Base-by-base conservation (phyloP, 108 stramenopile genomes). In the Conticribra weissflogii region DNA sequence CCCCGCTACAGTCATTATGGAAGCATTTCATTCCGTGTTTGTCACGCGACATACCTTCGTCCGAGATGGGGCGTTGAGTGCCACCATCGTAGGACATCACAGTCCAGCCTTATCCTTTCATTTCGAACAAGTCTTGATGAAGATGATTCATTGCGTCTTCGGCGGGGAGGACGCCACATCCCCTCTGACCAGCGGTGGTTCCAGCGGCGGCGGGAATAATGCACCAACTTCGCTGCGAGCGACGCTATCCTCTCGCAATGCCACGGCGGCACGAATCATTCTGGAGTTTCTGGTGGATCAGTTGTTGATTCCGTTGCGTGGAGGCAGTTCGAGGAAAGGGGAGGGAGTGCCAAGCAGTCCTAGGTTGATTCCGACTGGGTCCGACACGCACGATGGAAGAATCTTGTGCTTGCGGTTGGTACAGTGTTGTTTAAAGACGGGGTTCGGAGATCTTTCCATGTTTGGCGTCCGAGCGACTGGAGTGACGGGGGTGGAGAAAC, bases 1-100 rank as follows among this genome's bases (percentile, higher is more conserved):
- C 8, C 75, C 75, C 17, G 30, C 75, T 3, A 24, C 54, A 22
- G 45, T 70, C 31, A 2, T 74, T 7, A 79, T 88, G 83, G 90
- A 91, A 30, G 87, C 88, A 32, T 94, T 94, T 66, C 83, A 88
- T 45, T 87, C 89, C 0, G 90, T 92, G 0, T 92, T 90, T 71
- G 74, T 87, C 15, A 92, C 90, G 0, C 81, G 93, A 34, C 90
- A 90, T 58, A 92, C 89, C 2, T 89, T 90, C 73, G 86, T 90
- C 30, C 53, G 45, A 27, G 46, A 45, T 16, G 50, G 45, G 5
- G 30, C 9, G 4, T 18, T 21, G 4, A 19, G 4, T 16, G 16
- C 16, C 50, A 3, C 50, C 16, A 21, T 50, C 29, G 62, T 53
- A 9, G 67, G 66, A 1, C 74, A 76, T 63, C 84, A 88, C 72